Percentiles rank a stretch among this genome's conserved stretches.
Conservation (phyloP, 441 rosid species). For the Hypseocharis bilobata region DNA sequence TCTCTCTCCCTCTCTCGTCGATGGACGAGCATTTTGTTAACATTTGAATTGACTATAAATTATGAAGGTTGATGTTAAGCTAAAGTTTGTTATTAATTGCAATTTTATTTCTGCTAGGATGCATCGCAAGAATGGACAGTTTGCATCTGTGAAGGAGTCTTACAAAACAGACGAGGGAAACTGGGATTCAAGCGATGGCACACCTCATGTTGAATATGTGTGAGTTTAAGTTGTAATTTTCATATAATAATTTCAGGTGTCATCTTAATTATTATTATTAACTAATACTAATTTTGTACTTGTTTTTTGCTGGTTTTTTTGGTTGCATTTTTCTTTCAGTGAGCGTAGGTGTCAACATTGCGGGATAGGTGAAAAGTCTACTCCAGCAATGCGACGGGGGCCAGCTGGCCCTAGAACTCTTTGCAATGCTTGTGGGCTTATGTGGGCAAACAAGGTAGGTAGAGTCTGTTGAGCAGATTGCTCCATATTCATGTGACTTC, state of each 20-base stretch:
- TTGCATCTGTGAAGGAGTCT: constrained; percentile 32
- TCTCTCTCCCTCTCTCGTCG: too few species aligned
- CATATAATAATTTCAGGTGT: constrained; percentile 1
- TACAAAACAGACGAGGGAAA: constrained; percentile 26
- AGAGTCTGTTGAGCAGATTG: not conserved
- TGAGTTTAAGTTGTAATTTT: constrained; percentile 27
- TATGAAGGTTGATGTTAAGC: not conserved
- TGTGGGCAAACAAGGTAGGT: constrained; percentile 41
- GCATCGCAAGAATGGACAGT: constrained; percentile 50
- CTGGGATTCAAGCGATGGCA: constrained; percentile 28
- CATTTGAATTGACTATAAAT: constrained; percentile 14
- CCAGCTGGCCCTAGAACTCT: constrained; percentile 40
- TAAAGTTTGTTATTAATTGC: constrained; percentile 6
- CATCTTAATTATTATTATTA: not conserved
- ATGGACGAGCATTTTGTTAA: too few species aligned
- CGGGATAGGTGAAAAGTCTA: constrained; percentile 30
- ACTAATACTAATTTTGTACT: not conserved
- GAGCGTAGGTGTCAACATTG: constrained; percentile 33
- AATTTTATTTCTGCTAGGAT: constrained; percentile 28
- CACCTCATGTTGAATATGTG: constrained; percentile 29
- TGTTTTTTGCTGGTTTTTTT: constrained; percentile 5
- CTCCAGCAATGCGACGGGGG: constrained; percentile 43
- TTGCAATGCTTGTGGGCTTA: constrained; percentile 45
- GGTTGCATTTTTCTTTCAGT: constrained; percentile 21
- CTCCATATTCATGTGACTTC: not conserved